phyloP scores from a whole-genome alignment of 176 grass and related monocot genomes.

The Bolboschoenus planiculmis region DNA sequence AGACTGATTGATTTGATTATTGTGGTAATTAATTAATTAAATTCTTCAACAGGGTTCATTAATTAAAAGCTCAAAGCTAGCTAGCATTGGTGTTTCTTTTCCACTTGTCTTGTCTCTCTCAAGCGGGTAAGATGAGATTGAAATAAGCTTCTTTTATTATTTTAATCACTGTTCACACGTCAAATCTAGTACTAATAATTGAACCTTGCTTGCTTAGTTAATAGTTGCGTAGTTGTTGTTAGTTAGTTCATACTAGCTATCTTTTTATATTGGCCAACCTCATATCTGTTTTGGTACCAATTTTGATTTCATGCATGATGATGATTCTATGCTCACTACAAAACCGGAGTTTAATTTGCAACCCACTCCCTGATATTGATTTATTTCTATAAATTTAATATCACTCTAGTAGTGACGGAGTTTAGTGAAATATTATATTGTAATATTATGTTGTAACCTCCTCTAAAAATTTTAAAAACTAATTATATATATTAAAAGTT shows the following conservation, averaged over 20 bases:
- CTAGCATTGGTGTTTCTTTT: background rate
- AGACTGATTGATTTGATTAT: background rate
- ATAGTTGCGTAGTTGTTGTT: no score
- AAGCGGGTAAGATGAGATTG: background rate
- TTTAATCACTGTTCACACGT: background rate
- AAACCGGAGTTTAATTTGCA: no score
- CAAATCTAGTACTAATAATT: background rate
- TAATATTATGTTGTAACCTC: no score
- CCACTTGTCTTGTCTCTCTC: slow-evolving; percentile 19
- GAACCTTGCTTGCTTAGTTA: background rate
- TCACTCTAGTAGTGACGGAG: no score
- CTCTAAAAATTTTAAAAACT: no score
- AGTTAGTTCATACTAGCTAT: background rate
- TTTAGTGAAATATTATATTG: no score
- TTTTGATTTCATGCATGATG: no score
- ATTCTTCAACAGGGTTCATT: background rate
- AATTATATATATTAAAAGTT: no score
- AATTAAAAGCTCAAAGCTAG: background rate
- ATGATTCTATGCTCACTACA: no score
- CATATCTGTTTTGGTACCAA: background rate
- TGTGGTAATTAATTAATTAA: background rate
- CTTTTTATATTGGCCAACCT: background rate
- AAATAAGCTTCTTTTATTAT: background rate
- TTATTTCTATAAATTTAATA: no score
- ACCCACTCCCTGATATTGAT: no score